Conservation (phyloP, 805 yeast species). For the Huiozyma naganishii region DNA sequence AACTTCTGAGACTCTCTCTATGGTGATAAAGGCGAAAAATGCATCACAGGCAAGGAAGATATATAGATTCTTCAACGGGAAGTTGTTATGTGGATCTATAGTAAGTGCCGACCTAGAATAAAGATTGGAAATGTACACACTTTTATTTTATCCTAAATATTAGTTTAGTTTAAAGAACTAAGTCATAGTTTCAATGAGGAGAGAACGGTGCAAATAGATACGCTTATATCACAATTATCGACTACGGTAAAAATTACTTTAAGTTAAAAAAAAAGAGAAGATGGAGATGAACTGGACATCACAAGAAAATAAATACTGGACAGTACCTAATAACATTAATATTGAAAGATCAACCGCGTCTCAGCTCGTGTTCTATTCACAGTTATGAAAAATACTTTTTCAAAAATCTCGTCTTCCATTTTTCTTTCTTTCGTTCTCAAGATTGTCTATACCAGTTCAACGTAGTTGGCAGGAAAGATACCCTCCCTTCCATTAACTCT, state of each 20-base stretch:
- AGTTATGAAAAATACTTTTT: not conserved
- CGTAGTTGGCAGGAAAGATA: conserved; percentile 97
- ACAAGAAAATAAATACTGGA: not conserved
- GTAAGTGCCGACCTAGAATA: conserved; percentile 6
- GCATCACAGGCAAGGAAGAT: conserved; percentile 16
- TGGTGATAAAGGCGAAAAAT: conserved; percentile 15
- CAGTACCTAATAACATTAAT: not conserved
- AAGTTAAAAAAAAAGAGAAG: not conserved
- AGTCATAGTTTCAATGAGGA: conserved; percentile 11
- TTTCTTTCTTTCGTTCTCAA: not conserved
- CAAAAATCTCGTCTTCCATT: not conserved
- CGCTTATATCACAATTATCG: not conserved
- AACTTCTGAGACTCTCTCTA: conserved; percentile 13
- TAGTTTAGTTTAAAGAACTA: too few species aligned
- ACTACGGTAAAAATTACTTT: not conserved
- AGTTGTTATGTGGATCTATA: conserved; percentile 21
- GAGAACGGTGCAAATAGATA: not conserved
- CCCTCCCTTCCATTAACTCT: conserved; percentile 76
- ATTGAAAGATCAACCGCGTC: too few species aligned
- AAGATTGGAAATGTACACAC: too few species aligned
- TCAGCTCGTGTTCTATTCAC: too few species aligned
- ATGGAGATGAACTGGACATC: not conserved
- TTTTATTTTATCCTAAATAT: too few species aligned
- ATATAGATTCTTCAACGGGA: conserved; percentile 14
- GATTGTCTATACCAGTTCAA: conserved; percentile 43